These are phyloP conservation scores for Phytophthora litchii DNA, from an alignment of 352 stramenopile genomes.

Conservation along the genomic window DNA sequence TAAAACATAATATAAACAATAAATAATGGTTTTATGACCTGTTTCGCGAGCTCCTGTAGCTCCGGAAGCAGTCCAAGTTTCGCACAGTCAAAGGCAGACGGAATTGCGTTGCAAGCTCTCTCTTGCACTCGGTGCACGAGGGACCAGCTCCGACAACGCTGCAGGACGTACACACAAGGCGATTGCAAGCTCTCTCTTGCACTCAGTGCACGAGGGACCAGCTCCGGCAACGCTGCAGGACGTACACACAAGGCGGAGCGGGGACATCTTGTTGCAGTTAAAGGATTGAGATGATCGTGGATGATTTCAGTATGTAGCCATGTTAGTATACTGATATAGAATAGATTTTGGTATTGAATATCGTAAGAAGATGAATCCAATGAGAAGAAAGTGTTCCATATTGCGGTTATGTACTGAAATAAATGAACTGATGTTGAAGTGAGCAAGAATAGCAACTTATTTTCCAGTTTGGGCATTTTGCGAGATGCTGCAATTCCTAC, in stretches of 20 bases:
- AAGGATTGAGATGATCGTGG: slow-evolving; percentile 4
- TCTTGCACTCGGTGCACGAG: slow-evolving; percentile 50
- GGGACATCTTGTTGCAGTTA: slow-evolving; percentile 2
- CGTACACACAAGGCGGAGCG: slow-evolving; percentile 41
- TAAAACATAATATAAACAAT: slow-evolving; percentile 7
- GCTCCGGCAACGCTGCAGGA: slow-evolving; percentile 30
- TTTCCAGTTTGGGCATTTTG: slow-evolving; percentile 1
- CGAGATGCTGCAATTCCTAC: slow-evolving; percentile 23
- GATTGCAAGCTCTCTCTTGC: slow-evolving; percentile 37
- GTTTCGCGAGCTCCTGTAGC: slow-evolving; percentile 57
- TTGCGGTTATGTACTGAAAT: slow-evolving; percentile 2
- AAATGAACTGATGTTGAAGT: slow-evolving; percentile 10
- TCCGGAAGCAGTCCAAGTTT: slow-evolving; percentile 63
- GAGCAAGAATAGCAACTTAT: slow-evolving; percentile 30
- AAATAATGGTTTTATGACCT: slow-evolving; percentile 33
- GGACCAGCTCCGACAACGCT: slow-evolving; percentile 12
- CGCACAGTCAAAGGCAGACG: slow-evolving; percentile 69
- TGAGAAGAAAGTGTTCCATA: no score
- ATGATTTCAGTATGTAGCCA: slow-evolving; percentile 12
- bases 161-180: slow-evolving; percentile 46
- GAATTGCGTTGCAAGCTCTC: slow-evolving; percentile 22
- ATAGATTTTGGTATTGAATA: background rate
- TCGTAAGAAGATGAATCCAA: no score
- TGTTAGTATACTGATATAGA: slow-evolving; percentile 2
- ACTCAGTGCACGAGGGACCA: slow-evolving; percentile 45